Conservation (phyloP, 371 early-diverging fungal genomes). For the Rhizopus sp. region DNA sequence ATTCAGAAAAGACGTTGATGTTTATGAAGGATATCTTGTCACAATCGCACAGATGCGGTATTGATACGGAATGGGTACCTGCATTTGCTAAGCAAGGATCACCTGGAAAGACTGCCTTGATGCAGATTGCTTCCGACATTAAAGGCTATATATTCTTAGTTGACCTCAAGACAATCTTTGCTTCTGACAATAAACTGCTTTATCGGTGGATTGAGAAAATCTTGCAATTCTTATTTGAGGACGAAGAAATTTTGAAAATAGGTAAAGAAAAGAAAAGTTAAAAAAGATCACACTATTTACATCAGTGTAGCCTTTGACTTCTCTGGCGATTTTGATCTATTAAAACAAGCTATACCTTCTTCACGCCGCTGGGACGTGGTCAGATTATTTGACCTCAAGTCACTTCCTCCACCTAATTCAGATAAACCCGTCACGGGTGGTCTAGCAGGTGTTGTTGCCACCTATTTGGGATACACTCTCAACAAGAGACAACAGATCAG, state of each 20-base stretch:
- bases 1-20: slow-evolving; percentile 25
- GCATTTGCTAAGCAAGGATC: slow-evolving; percentile 29
- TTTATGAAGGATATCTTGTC: slow-evolving; percentile 29
- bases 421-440: slow-evolving; percentile 28
- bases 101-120: slow-evolving; percentile 34
- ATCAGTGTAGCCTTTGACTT: slow-evolving; percentile 41
- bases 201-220: slow-evolving; percentile 25
- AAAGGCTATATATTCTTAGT: slow-evolving; percentile 36
- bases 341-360: slow-evolving; percentile 36
- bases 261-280: slow-evolving; percentile 17
- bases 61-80: slow-evolving; percentile 56
- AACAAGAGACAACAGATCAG: slow-evolving; percentile 54
- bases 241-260: slow-evolving; percentile 30
- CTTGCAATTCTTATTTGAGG: slow-evolving; percentile 32
- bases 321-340: slow-evolving; percentile 37
- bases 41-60: slow-evolving; percentile 27
- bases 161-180: slow-evolving; percentile 35
- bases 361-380: slow-evolving; percentile 25
- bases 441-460: slow-evolving; percentile 33
- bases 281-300: not conserved
- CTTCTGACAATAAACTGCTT: slow-evolving; percentile 22
- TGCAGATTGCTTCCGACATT: slow-evolving; percentile 46
- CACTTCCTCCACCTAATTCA: slow-evolving; percentile 2
- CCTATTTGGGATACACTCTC: slow-evolving; percentile 30
- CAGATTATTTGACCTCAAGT: slow-evolving; percentile 37